Base-by-base conservation (phyloP, 2,329 filamentous ascomycete genomes). In the Aspergillus fischeri region DNA sequence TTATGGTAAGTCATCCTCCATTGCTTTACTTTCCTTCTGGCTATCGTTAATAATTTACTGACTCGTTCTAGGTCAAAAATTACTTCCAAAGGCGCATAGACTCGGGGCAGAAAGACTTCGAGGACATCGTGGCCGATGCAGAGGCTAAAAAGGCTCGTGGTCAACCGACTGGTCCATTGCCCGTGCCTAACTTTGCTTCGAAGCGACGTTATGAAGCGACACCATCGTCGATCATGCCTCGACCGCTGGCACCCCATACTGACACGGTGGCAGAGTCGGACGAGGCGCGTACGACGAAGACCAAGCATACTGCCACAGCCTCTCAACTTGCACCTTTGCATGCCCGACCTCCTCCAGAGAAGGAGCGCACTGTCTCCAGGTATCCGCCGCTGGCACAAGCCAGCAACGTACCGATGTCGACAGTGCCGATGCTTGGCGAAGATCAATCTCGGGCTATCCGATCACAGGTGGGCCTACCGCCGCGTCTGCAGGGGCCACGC, bases 131-230 rank as follows among this genome's bases (percentile, higher is more conserved):
- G 45, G 60, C 69, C n/a, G 64, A 71, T 17, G 75, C 78, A 5
- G 78, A 81, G 59, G 70, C 70, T 20, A 78, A 75, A 65, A 78
- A 77, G 55, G 63, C 71, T 42, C 71, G 75, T 45, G 78, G 78
- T 20, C 76, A 80, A 60, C 67, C 71, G n/a, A 74, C 75, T 32
- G 76, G 73, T 20, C 73, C 72, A 28, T 69, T 78, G 52, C 78
- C 79, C 21, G 67, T 72, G 21, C 77, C 75, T 25, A 77, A 70
- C 54, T 71, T 74, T 53, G 68, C 72, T n/a, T 70, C 75, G 17
- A 81, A 80, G 65, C 72, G 79, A 54, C 75, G 77, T n/a, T 78
- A 80, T 57, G 78, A 80, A 60, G 70, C 75, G 41, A 75, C 74
- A 14, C 73, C 77, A 1, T 75, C 77, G 4, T 66, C 73, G 20